Evolutionary conservation across 352 stramenopile genomes (phyloP), one percentile per base, ranked within the genome.

Genomic region (Pythium sukuiense): DNA sequence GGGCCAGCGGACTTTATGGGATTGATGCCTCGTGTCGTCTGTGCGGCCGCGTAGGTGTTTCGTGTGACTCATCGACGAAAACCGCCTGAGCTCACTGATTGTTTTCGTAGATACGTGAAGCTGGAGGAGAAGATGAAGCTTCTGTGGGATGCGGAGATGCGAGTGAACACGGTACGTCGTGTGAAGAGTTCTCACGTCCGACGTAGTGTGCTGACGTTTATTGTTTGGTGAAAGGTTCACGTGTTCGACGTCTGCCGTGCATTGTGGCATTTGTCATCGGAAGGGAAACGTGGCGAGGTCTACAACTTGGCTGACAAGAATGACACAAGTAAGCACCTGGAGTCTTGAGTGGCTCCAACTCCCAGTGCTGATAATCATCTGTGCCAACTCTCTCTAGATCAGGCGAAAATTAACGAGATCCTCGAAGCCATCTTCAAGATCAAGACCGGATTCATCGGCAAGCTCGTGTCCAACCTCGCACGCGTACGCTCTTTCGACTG

Each of bases 221-320:
- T 12, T 30, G 4, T 52, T 6, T 4, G 16, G 18, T 2, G 18
- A 6, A 26, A 95, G 87, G 87, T 95, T 27, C 87, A 95, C 39
- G 85, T 95, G 6, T 73, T 76, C 32, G 87, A 95, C 61, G 87
- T 95, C 6, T 90, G 82, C 39, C 76, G 86, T 55, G 87, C 87
- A 1, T 56, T 95, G 61, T 95, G 87, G 87, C 83, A 92, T 58
- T 46, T 95, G 20, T 85, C 83, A 20, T 80, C 68, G 33, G 69
- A 73, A 24, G 85, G 85, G 18, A 68, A 70, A 6, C 59, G 74
- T 50, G 76, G 80, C n/a, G 75, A 89, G 16, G 71, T 94, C 39
- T 96, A 90, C 77, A 96, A 96, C 45, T 56, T 96, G 33, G 83
- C 83, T n/a, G 87, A 96, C 68, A 90, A 89, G 68, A 92, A 87